Evolutionary conservation across 1,284 basidiomycete genomes (phyloP), one percentile per base, ranked within the genome.

Genomic region (Trichosporon sp.): DNA sequence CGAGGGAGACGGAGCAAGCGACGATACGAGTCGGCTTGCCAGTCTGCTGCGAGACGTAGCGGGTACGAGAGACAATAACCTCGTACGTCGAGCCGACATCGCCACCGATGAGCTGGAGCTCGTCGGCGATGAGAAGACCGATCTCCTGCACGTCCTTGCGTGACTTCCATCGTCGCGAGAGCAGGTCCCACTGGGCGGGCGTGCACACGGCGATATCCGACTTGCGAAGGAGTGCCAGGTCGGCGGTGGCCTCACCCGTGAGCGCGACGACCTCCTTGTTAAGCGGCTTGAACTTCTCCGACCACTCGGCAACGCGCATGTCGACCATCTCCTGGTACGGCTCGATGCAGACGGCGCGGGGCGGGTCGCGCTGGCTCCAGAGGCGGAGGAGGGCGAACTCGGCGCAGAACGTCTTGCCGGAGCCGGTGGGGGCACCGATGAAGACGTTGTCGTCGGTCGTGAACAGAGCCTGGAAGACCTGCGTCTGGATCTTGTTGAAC

Each of bases 401-500:
- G 0, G 95, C 96, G 77, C 94, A 98, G 59, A 98, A 91, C 0
- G 95, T 98, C 88, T 99, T 99, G 38, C 97, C 96, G 71, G 92
- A 94, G 10, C 97, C 96, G 0, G 95, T 95, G 0, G 97, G 96
- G 0, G 96, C 96, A 31, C 95, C 96, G 70, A 99, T 90, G 79
- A 99, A 94, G 54, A 96, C 91, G 78, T 95, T 97, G 80, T 98
- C 96, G 80, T 98, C 95, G 0, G 94, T 92, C 0, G 93, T 96
- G 84, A 96, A 99, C 0, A 99, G 86, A 0, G 96, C 94, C 77
- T 98, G 96, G 90, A 98, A 99, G 46, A 97, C 94, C 85, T 99
- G 97, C 0, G 95, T 99, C 83, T 99, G 97, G 76, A 98, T 97
- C 86, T 98, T 98, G 89, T 99, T 99, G 88, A 98, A 98, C 0